Evolutionary conservation across 1,284 basidiomycete species (phyloP), one percentile per base, ranked within the genome.

Genomic region (Kwoniella shivajii): DNA sequence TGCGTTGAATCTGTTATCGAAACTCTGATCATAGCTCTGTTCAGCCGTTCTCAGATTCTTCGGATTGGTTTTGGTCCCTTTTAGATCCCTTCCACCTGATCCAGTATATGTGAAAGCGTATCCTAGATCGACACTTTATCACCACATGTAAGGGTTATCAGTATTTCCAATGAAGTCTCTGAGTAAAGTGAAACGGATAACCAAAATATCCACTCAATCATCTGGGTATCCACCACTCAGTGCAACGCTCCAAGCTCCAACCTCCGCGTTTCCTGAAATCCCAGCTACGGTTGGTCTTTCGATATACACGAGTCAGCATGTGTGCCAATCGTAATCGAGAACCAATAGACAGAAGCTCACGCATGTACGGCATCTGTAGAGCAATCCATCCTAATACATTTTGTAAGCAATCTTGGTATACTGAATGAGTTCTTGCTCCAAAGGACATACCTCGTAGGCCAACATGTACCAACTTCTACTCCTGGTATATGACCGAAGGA

Each of bases 1-100:
- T 1, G 77, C 78, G 46, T 81, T 81, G 45, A 66, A 59, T 1
- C 59, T 46, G 38, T 72, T 61, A 18, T 75, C 69, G 52, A 78
- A 81, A 11, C 56, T 63, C 61, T 80, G 79, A 60, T 81, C 63
- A 2, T 53, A 69, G 1, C 68, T 73, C 59, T 80, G 80, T 18
- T 76, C 72, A 0, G 79, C 80, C 0, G 79, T 80, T 0, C 80
- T 66, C 1, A 80, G 65, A 50, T 75, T 75, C 56, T 75, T 78
- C 3, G 77, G 76, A n/a, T 73, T 69, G 11, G 63, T 57, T 7
- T 58, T 63, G 4, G 78, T 78, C 10, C 80, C 79, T 52, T 74
- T 73, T 9, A 74, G 58, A 56, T 73, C 71, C 38, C 72, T 58
- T 5, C 73, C 73, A 1, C 73, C 73, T 11, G 54, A 59, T 2